phyloP scores from a whole-genome alignment of 164 flowering plant species.

The Vitis riparia region DNA sequence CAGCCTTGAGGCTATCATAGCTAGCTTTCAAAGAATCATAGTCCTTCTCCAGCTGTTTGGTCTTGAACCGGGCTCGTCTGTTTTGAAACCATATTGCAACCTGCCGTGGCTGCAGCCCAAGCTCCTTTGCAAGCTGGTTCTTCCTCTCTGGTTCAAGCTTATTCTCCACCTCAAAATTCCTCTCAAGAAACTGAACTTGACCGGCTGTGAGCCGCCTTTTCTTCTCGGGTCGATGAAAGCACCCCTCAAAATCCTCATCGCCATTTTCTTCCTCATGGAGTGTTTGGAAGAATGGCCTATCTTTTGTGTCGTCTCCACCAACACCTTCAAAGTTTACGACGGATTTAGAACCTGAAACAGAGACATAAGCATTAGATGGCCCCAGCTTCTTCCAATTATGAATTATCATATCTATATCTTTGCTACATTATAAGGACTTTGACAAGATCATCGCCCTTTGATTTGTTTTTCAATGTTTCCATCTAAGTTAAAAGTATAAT shows the following conservation, averaged over 20 bases:
- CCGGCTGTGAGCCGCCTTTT: constrained; percentile 34
- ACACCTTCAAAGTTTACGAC: constrained; percentile 6
- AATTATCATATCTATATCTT: too few species aligned
- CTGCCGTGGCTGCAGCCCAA: constrained; percentile 51
- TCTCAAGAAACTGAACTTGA: constrained; percentile 42
- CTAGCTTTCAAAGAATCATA: constrained; percentile 25
- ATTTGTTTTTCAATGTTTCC: too few species aligned
- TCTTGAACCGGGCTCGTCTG: constrained; percentile 49
- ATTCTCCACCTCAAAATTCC: constrained; percentile 39
- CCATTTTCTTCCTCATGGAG: constrained; percentile 19
- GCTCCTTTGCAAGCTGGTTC: constrained; percentile 34
- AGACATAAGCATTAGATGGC: neutral
- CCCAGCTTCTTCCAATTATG: neutral
- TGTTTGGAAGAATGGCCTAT: constrained; percentile 10
- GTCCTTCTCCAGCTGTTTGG: constrained; percentile 50
- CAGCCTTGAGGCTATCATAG: constrained; percentile 32
- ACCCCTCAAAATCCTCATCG: constrained; percentile 27
- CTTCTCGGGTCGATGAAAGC: constrained; percentile 29
- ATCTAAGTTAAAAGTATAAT: too few species aligned
- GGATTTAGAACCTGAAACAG: constrained; percentile 13
- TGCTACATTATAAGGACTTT: too few species aligned
- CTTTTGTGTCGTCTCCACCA: constrained; percentile 1
- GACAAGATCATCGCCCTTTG: too few species aligned
- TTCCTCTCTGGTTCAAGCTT: constrained; percentile 54
- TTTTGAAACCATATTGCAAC: constrained; percentile 59